Base-by-base conservation (phyloP, 176 grass and related monocot genomes). In the Olyra latifolia region DNA sequence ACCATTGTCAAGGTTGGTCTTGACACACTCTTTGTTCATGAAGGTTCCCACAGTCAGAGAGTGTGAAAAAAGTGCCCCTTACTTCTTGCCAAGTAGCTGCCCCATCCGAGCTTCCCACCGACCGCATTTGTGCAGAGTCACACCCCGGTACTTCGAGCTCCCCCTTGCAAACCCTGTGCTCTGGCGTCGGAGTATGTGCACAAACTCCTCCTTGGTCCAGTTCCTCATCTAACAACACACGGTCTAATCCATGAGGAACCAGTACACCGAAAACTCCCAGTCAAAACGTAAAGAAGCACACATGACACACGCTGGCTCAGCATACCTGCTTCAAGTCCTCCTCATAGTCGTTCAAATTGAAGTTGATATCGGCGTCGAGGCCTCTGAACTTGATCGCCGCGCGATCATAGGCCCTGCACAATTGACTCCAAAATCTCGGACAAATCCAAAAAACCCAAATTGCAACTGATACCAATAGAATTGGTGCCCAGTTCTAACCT, bases 51-150 rank as follows among this genome's bases (percentile, higher is more conserved):
- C 19, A 63, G 11, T 17, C 46, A 45, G n/a, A 83, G 35, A 27
- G 79, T 13, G 80, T 28, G 46, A 71, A 28, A 28, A 69, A n/a
- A 80, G 52, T 28, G 41, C 11, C 7, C 15, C 85, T 59, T 94
- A 97, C 94, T 97, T 97, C 82, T 94, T 97, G 50, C 91, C 94
- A 0, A 97, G 94, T 41, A 97, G 89, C 66, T 97, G 94, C 7
- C 91, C 94, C 91, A 97, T 94, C 70, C 91, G 82, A 59, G 91
- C 94, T 77, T 94, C 94, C 91, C 94, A 97, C 10, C 89, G 75
- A 50, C 91, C 91, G 0, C 94, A 94, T 68, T 94, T 97, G 62
- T 97, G 94, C 44, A 97, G 85, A 2, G 91, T 97, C 9, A 97
- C 91, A 0, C 94, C 94, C 6, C 91, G 58, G 83, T 92, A 97